A percentile compares a stretch with the other conserved stretches of the same genome.
Conservation (phyloP, 1,284 basidiomycete genomes). For the Puccinia polysora region DNA sequence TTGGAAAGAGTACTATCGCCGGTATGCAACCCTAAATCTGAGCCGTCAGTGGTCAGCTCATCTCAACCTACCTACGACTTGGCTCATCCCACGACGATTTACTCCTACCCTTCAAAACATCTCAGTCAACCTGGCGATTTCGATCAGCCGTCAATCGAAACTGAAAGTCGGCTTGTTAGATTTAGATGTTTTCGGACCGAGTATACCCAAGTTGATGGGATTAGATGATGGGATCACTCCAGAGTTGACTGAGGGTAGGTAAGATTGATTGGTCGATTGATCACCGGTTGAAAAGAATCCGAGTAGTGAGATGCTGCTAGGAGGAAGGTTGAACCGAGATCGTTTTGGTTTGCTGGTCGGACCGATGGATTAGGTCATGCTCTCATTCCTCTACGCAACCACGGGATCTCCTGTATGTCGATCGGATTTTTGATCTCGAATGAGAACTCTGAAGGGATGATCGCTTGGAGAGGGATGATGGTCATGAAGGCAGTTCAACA, state of each 20-base stretch:
- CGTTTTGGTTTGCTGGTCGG: neutral
- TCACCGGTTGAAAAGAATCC: too few species aligned
- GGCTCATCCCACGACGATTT: neutral
- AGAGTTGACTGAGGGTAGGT: slow-evolving; percentile 60
- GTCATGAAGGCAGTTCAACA: slow-evolving; percentile 98
- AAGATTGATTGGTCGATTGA: too few species aligned
- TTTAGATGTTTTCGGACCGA: slow-evolving; percentile 93
- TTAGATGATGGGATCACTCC: slow-evolving; percentile 76
- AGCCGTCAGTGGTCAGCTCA: neutral
- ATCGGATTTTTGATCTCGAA: slow-evolving; percentile 69
- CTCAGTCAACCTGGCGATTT: slow-evolving; percentile 75
- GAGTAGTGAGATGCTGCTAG: too few species aligned
- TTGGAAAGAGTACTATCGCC: slow-evolving; percentile 91
- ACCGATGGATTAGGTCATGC: slow-evolving; percentile 55
- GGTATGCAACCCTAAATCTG: slow-evolving; percentile 57
- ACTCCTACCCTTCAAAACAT: slow-evolving; percentile 22
- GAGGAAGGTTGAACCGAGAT: too few species aligned
- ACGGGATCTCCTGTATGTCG: slow-evolving; percentile 90
- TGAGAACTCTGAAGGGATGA: slow-evolving; percentile 64
- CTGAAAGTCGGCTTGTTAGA: slow-evolving; percentile 74
- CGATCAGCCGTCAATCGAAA: slow-evolving; percentile 58
- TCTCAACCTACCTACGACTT: neutral
- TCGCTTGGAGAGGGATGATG: slow-evolving; percentile 97
- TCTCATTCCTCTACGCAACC: slow-evolving; percentile 77
- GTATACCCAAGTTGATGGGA: slow-evolving; percentile 91